Conservation (phyloP, 768 basidiomycete genomes). For the Leccinum arenicola region DNA sequence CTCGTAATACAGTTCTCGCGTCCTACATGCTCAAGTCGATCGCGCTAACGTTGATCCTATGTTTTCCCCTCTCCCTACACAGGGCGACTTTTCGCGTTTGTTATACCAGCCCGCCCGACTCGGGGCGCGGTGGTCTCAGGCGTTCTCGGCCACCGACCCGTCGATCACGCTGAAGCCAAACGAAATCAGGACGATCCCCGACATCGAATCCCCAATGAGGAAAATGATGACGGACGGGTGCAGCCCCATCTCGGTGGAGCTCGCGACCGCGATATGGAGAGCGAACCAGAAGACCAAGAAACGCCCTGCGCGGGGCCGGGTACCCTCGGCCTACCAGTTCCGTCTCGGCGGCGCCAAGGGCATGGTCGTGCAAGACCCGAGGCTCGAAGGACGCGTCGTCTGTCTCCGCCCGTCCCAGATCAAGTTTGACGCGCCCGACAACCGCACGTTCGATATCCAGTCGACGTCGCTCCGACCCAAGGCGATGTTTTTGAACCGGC, state of each 20-base stretch:
- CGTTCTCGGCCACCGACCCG: conserved; percentile 51
- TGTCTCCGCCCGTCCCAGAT: conserved; percentile 43
- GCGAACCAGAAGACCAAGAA: conserved; percentile 32
- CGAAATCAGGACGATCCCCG: conserved; percentile 33
- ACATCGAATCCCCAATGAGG: conserved; percentile 28
- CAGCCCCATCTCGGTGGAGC: conserved; percentile 41
- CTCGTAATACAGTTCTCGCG: conserved; percentile 26
- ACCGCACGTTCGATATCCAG: conserved; percentile 46
- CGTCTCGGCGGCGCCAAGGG: conserved; percentile 49
- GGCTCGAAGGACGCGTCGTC: conserved; percentile 34
- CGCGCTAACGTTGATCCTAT: conserved; percentile 4
- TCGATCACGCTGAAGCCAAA: conserved; percentile 36
- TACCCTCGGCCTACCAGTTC: conserved; percentile 44
- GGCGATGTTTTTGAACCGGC: conserved; percentile 44
- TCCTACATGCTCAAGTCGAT: not conserved
- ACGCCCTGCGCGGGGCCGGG: conserved; percentile 10
- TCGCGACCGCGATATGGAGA: conserved; percentile 37
- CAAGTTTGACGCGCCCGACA: conserved; percentile 43
- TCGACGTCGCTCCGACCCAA: conserved; percentile 43
- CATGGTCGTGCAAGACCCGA: conserved; percentile 43
- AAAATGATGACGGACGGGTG: conserved; percentile 51
- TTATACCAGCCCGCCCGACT: conserved; percentile 43
- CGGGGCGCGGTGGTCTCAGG: conserved; percentile 53
- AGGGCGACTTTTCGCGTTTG: conserved; percentile 42
- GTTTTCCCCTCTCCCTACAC: not conserved